Evolutionary conservation across 1,284 basidiomycete genomes (phyloP).

Genomic region (Limonomyces culmigenus): DNA sequence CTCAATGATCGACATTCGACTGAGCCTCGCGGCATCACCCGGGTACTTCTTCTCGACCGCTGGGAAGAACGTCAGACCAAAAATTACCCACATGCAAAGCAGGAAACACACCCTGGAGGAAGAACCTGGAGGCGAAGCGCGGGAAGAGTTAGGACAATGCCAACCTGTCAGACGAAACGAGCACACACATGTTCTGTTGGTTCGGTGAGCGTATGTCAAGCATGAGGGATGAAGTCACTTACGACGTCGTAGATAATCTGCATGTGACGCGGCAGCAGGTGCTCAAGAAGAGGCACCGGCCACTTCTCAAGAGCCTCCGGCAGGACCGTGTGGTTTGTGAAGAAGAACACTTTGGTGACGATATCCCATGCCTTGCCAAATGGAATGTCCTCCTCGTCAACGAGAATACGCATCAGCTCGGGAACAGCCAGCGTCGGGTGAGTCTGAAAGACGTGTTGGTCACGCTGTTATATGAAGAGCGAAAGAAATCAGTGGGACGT

Average conservation of each 20-base stretch:
- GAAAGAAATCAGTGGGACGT: conserved; percentile 9
- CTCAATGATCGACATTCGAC: conserved; percentile 82
- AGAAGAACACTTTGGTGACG: conserved; percentile 78
- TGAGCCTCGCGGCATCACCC: conserved; percentile 61
- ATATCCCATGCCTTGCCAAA: conserved; percentile 81
- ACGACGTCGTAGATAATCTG: conserved; percentile 87
- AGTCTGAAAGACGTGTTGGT: conserved; percentile 31
- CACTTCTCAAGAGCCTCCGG: conserved; percentile 77
- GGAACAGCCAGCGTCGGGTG: conserved; percentile 88
- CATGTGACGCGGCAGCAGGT: conserved; percentile 71
- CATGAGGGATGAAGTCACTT: conserved; percentile 13
- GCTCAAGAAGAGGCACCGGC: conserved; percentile 69
- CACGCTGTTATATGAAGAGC: background rate
- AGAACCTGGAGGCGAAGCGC: conserved; percentile 28
- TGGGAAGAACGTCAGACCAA: conserved; percentile 12
- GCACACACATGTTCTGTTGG: background rate
- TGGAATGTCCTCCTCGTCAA: conserved; percentile 77
- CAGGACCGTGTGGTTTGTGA: conserved; percentile 83
- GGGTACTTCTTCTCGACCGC: conserved; percentile 83
- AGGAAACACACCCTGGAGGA: conserved; percentile 34
- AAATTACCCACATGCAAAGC: background rate
- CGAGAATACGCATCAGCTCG: conserved; percentile 81
- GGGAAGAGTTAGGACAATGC: background rate
- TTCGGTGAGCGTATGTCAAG: too few species aligned
- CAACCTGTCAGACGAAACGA: conserved; percentile 3